phyloP scores from a whole-genome alignment of 495 filamentous ascomycete genomes.

The Bryoglossum gracile region DNA sequence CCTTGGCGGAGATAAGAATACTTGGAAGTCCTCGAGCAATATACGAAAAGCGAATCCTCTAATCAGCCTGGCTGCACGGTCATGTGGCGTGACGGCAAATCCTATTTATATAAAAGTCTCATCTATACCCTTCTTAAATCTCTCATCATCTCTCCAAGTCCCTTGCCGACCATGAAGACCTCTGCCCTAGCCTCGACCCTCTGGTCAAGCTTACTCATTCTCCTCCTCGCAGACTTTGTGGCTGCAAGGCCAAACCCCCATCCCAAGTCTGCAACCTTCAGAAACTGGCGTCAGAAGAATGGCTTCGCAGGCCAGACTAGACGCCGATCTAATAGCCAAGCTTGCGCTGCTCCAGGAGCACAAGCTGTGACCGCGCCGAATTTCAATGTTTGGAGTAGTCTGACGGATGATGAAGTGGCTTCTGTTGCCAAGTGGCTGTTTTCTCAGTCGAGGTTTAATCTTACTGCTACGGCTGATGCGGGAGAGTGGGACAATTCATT shows the following conservation, averaged over 20 bases:
- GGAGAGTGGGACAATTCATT: constrained; percentile 8
- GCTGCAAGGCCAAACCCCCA: background rate
- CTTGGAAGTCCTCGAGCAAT: too few relatives aligned
- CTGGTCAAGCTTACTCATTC: too few relatives aligned
- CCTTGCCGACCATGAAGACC: background rate
- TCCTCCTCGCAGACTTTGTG: background rate
- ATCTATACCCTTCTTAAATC: too few relatives aligned
- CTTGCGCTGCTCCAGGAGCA: constrained; percentile 7
- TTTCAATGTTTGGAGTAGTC: constrained; percentile 6
- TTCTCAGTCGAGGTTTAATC: background rate
- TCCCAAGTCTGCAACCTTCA: background rate
- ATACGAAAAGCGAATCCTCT: too few relatives aligned
- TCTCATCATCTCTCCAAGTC: too few relatives aligned
- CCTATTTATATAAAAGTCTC: too few relatives aligned
- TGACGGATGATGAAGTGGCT: constrained; percentile 4
- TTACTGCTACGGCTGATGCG: constrained; percentile 5
- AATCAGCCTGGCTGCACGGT: too few relatives aligned
- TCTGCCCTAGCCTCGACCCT: background rate
- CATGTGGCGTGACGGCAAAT: too few relatives aligned
- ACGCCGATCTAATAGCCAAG: background rate
- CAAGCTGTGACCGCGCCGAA: constrained; percentile 1
- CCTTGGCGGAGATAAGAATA: too few relatives aligned
- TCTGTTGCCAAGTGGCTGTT: constrained; percentile 9
- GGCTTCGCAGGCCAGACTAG: background rate
- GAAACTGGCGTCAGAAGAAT: background rate